Percentiles rank a stretch among this genome's conserved stretches.
Evolutionary conservation across 2,329 filamentous ascomycete genomes (phyloP).

Genomic region (Nemania sp.): DNA sequence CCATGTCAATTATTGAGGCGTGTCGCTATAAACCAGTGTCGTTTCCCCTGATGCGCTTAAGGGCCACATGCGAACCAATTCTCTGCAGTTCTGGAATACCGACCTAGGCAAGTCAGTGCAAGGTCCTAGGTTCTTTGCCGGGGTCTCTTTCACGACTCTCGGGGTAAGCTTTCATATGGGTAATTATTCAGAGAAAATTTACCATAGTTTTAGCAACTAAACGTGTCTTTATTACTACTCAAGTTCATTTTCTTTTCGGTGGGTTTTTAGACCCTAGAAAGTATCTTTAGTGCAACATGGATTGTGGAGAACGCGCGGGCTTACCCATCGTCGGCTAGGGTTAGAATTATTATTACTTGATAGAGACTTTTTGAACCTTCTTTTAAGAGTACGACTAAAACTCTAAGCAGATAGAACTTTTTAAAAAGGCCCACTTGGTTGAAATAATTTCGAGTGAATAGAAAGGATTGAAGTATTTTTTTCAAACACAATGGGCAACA

Average conservation of each 20-base stretch:
- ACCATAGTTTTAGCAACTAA: slow-evolving; percentile 9
- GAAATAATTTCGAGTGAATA: neutral
- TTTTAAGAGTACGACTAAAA: slow-evolving; percentile 8
- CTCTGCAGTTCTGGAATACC: slow-evolving; percentile 2
- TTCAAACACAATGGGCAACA: slow-evolving; percentile 17
- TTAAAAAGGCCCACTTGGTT: slow-evolving; percentile 9
- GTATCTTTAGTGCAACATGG: slow-evolving; percentile 31
- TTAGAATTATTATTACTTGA: slow-evolving; percentile 35
- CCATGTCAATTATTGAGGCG: slow-evolving; percentile 11
- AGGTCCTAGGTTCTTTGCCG: neutral
- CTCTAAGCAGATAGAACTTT: neutral
- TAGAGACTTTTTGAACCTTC: slow-evolving; percentile 1
- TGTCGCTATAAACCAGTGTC: slow-evolving; percentile 25
- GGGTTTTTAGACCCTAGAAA: slow-evolving; percentile 22
- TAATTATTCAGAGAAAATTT: slow-evolving; percentile 4
- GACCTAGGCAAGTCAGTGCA: slow-evolving; percentile 13
- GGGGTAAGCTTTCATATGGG: slow-evolving; percentile 1
- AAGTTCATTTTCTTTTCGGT: slow-evolving; percentile 14
- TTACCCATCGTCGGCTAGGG: slow-evolving; percentile 22
- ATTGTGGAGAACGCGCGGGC: slow-evolving; percentile 29
- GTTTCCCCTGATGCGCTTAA: neutral
- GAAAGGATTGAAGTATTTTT: neutral
- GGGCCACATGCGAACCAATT: slow-evolving; percentile 15
- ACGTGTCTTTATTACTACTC: slow-evolving; percentile 24
- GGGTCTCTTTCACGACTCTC: slow-evolving; percentile 1